Evolutionary conservation across 2,329 filamentous ascomycete species (phyloP), one percentile per base, ranked within the genome.

Genomic region (Colletotrichum eremochloae): DNA sequence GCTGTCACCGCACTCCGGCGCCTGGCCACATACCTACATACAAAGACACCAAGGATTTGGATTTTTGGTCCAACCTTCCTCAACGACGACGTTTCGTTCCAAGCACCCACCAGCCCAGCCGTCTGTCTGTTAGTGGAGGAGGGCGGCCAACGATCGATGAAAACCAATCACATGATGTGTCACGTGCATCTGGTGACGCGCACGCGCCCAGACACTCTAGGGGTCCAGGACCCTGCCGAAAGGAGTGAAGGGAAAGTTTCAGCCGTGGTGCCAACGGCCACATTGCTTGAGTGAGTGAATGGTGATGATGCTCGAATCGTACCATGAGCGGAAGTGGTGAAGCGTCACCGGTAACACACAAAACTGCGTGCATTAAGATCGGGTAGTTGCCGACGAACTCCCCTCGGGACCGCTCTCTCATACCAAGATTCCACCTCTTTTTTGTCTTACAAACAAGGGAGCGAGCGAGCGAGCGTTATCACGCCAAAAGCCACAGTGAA

Each of bases 201-300:
- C 44, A n/a, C 20, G 65, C 46, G 57, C 46, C 44, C 48, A 3
- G 6, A 42, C 52, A 36, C 53, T 46, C 11, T 36, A 63, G 50
- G 52, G 64, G 58, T 53, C 38, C 33, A 48, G 38, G 65, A 53
- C 58, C 65, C 65, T 71, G 46, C 61, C 33, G 64, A 57, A 71
- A 71, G 69, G 65, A 44, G 60, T 56, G 66, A 69, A 36, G 48
- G 48, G 44, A 50, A 61, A 61, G 69, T 72, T 72, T 72, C 69
- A 72, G 69, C 60, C 40, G 63, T 24, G 63, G 38, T 53, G 9
- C 24, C 52, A 53, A 58, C 14, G 44, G 69, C 56, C 48, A 68
- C 65, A 66, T 72, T 60, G 53, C 62, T 55, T 24, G 52, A 72
- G 58, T n/a, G 38, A 57, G 8, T 72, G 65, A 48, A 24, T 24